phyloP scores from a whole-genome alignment of 148 eudicot genomes.

The Fagopyrum homotropicum region DNA sequence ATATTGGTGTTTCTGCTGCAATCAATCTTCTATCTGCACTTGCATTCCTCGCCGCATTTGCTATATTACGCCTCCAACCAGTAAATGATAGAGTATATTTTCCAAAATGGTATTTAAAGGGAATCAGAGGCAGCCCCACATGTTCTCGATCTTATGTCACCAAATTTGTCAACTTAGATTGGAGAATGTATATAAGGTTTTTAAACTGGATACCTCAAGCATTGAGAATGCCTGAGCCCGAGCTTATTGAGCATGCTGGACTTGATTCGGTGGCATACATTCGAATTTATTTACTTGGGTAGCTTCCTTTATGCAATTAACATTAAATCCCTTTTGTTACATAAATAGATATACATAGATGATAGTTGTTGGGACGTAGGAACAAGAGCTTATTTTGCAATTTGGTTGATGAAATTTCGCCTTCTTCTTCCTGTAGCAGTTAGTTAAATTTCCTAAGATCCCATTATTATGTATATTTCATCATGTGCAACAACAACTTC shows the following conservation, averaged over 20 bases:
- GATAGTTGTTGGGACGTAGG: not conserved
- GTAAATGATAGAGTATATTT: conserved; percentile 87
- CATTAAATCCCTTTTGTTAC: not conserved
- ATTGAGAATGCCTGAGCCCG: conserved; percentile 90
- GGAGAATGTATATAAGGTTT: conserved; percentile 60
- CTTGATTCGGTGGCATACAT: conserved; percentile 90
- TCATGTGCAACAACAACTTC: too few species aligned
- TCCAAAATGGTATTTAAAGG: conserved; percentile 96
- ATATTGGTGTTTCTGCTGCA: conserved; percentile 57
- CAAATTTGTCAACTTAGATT: conserved; percentile 71
- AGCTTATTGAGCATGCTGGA: conserved; percentile 95
- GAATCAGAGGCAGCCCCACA: conserved; percentile 66
- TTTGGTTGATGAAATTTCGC: too few species aligned
- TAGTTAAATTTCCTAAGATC: too few species aligned
- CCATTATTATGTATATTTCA: too few species aligned
- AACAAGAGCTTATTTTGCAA: not conserved
- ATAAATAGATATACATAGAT: not conserved
- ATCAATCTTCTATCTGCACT: conserved; percentile 66
- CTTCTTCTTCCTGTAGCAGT: not conserved
- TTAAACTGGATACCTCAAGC: conserved; percentile 96
- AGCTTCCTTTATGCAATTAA: conserved; percentile 18
- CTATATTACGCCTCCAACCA: conserved; percentile 86
- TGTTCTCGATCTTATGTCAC: conserved; percentile 38
- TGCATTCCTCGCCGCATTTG: conserved; percentile 72
- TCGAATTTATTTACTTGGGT: conserved; percentile 93